Evolutionary conservation across 1,284 basidiomycete genomes (phyloP).

Genomic region (Moesziomyces globuligerus): DNA sequence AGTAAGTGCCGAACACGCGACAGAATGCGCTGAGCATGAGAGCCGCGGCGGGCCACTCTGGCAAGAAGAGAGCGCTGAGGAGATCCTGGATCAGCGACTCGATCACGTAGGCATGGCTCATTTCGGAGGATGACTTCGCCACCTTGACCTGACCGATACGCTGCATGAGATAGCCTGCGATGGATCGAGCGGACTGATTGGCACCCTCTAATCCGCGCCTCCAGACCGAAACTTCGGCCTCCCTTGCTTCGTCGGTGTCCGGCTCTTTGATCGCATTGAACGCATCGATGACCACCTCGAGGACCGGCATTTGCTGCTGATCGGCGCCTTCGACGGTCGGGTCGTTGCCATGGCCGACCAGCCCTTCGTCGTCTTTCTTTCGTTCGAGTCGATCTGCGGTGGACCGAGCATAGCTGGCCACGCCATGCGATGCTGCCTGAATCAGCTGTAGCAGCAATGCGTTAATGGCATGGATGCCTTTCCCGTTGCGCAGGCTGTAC

Average conservation of each 20-base stretch:
- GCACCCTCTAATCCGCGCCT: slow-evolving; percentile 50
- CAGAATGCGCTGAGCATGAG: slow-evolving; percentile 71
- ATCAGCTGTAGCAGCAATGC: slow-evolving; percentile 93
- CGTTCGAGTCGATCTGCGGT: slow-evolving; percentile 33
- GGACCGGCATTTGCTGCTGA: slow-evolving; percentile 9
- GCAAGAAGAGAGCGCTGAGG: slow-evolving; percentile 87
- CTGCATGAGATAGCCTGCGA: slow-evolving; percentile 84
- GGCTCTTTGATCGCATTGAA: slow-evolving; percentile 25
- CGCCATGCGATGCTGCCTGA: slow-evolving; percentile 75
- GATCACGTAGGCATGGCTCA: slow-evolving; percentile 81
- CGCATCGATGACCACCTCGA: slow-evolving; percentile 39
- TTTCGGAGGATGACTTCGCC: slow-evolving; percentile 51
- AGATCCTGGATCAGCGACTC: slow-evolving; percentile 89
- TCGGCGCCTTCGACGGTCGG: slow-evolving; percentile 5
- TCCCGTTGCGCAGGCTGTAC: slow-evolving; percentile 70
- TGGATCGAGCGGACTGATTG: slow-evolving; percentile 72
- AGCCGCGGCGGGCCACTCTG: slow-evolving; percentile 94
- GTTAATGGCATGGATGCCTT: slow-evolving; percentile 88
- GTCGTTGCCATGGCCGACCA: slow-evolving; percentile 3
- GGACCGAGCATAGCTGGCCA: slow-evolving; percentile 24
- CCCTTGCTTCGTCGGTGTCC: slow-evolving; percentile 17
- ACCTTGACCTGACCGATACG: slow-evolving; percentile 54
- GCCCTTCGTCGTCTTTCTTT: slow-evolving; percentile 9
- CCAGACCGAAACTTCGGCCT: slow-evolving; percentile 39
- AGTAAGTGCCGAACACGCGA: slow-evolving; percentile 39